Evolutionary conservation across 495 filamentous ascomycete species (phyloP), one percentile per base, ranked within the genome.

Genomic region (Penicillium simplicissimum): DNA sequence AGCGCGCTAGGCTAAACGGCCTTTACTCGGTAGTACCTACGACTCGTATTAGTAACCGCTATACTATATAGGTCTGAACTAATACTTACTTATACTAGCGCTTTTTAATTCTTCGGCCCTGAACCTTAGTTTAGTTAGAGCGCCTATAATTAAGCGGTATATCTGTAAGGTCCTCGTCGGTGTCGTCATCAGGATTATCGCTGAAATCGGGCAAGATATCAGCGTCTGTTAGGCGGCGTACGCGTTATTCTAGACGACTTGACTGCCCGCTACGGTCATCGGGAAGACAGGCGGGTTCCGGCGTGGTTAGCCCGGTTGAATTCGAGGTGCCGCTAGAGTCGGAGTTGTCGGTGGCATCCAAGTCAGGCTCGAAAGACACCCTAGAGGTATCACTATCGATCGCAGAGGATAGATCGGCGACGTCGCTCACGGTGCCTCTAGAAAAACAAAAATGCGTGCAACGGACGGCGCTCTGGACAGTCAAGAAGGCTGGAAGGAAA

Each of bases 111-210:
- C 60, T 47, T 36, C 33, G 21, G 34, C 60, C 55, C 14, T 47
- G 45, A 35, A 48, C 53, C 52, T 64, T 68, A 1, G 67, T 70
- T 54, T 64, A 17, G 4, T 63, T 37, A 6, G 62, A 65, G n/a
- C 58, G 60, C 63, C 68, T 52, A 58, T 71, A 70, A 52, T 70
- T 55, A 57, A 70, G 65, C 4, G 60, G 68, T 37, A 70, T 21
- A 35, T 66, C 37, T 55, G 25, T 23, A 40, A 70, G 28, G 40
- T 70, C 68, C 31, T 67, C 57, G 52, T 70, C 59, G 10, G 61
- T 67, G 28, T 70, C 59, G 43, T 67, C 53, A 63, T 67, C 40
- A 4, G 61, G 67, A 31, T 70, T 57, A 58, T 70, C 62, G 13
- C 62, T 70, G 45, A 51, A 63, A 51, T 62, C 53, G 31, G 36